Evolutionary conservation across 345 rosid species (phyloP).

Genomic region (Adansonia digitata): DNA sequence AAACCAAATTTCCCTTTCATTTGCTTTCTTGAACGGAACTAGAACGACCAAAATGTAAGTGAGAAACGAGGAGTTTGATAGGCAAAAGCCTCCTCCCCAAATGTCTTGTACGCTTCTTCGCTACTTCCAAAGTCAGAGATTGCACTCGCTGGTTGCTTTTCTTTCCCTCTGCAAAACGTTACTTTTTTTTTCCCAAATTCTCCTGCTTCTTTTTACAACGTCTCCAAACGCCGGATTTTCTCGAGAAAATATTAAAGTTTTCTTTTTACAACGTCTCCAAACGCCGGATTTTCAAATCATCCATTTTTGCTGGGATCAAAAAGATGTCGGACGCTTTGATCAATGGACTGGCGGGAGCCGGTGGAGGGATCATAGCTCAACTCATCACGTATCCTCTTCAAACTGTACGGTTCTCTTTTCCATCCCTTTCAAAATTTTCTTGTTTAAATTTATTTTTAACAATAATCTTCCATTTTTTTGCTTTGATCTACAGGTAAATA

Average conservation of each 20-base stretch:
- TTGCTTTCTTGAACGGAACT: constrained; percentile 20
- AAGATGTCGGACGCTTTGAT: constrained; percentile 94
- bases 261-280: background rate
- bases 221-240: background rate
- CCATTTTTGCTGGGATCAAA: constrained; percentile 4
- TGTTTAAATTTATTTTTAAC: background rate
- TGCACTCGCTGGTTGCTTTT: background rate
- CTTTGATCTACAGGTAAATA: constrained; percentile 59
- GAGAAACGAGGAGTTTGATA: background rate
- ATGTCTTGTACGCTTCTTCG: background rate
- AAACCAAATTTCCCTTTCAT: background rate
- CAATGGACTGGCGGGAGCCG: constrained; percentile 92
- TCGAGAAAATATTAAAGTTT: background rate
- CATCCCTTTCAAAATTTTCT: background rate
- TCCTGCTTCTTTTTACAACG: background rate
- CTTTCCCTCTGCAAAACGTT: background rate
- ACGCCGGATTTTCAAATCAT: background rate
- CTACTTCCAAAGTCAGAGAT: constrained; percentile 20
- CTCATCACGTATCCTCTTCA: constrained; percentile 93
- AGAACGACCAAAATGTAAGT: background rate
- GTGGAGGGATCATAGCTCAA: constrained; percentile 97
- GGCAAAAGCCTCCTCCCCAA: background rate
- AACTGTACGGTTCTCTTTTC: constrained; percentile 43
- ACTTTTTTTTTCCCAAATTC: background rate
- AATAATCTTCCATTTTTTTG: background rate